phyloP scores from a whole-genome alignment of 2,329 filamentous ascomycete genomes.

The Aspergillus sp. region DNA sequence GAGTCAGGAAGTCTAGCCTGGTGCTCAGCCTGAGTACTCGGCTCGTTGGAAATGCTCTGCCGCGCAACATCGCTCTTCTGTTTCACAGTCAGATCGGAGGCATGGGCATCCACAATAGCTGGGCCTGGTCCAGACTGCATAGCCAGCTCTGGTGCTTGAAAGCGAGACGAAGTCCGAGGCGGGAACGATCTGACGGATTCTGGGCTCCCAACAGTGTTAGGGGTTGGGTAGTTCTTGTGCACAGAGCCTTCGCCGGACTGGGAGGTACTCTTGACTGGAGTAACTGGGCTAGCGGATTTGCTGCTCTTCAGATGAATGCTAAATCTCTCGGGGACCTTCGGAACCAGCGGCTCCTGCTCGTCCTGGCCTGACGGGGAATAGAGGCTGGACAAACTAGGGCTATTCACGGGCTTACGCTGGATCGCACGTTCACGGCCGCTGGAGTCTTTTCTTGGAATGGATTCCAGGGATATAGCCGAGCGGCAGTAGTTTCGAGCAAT shows the following conservation, averaged over 20 bases:
- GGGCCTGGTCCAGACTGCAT: background rate
- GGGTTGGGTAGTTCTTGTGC: background rate
- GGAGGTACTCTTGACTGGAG: constrained; percentile 4
- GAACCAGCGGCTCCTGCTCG: constrained; percentile 8
- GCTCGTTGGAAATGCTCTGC: background rate
- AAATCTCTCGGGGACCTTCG: constrained; percentile 11
- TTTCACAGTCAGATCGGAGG: background rate
- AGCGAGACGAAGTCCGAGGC: constrained; percentile 13
- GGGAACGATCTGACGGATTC: constrained; percentile 7
- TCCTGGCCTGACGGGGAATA: background rate
- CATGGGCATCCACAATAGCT: background rate
- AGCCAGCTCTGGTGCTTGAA: constrained; percentile 10
- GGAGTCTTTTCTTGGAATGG: constrained; percentile 8
- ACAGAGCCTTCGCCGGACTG: background rate
- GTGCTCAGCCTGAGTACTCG: background rate
- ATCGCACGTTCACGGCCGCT: constrained; percentile 12
- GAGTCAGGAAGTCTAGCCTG: constrained; percentile 11
- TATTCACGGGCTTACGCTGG: constrained; percentile 11
- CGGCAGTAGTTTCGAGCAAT: constrained; percentile 11
- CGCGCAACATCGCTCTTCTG: constrained; percentile 6
- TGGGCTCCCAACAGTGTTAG: constrained; percentile 2
- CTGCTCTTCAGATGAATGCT: background rate
- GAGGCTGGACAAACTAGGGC: constrained; percentile 6
- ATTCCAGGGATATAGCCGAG: constrained; percentile 12
- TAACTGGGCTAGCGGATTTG: background rate